These are phyloP conservation scores for Epichloe baconii DNA, from an alignment of 2,329 filamentous ascomycete genomes.

Conservation along the genomic window DNA sequence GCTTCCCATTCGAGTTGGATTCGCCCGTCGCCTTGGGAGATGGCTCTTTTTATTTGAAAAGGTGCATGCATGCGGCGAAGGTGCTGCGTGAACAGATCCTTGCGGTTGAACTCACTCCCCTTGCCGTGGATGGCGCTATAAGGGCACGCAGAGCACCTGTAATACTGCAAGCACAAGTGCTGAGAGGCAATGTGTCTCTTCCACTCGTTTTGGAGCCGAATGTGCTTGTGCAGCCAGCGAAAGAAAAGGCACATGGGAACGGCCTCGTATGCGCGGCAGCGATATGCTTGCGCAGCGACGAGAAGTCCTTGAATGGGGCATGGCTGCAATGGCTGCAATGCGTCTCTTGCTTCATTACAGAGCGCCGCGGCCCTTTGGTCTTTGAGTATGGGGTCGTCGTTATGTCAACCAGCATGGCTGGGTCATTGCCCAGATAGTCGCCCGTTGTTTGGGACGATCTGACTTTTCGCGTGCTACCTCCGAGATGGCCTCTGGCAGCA, in stretches of 20 bases:
- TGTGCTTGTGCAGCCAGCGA: slow-evolving; percentile 69
- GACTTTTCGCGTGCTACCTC: slow-evolving; percentile 16
- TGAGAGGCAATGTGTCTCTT: slow-evolving; percentile 88
- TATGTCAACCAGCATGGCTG: slow-evolving; percentile 11
- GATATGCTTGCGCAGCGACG: slow-evolving; percentile 52
- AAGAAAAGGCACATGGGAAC: slow-evolving; percentile 76
- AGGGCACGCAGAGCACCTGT: slow-evolving; percentile 50
- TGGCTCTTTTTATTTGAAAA: slow-evolving; percentile 45
- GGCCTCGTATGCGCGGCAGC: slow-evolving; percentile 56
- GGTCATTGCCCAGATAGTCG: slow-evolving; percentile 16
- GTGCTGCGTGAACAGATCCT: slow-evolving; percentile 92
- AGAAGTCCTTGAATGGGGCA: slow-evolving; percentile 53
- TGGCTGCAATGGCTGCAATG: slow-evolving; percentile 49
- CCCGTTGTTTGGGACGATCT: slow-evolving; percentile 22
- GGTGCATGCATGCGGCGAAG: slow-evolving; percentile 85
- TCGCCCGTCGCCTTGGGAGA: slow-evolving; percentile 44
- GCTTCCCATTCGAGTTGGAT: slow-evolving; percentile 50
- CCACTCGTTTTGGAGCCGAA: slow-evolving; percentile 97
- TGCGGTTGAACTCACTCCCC: slow-evolving; percentile 73
- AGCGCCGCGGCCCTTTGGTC: slow-evolving; percentile 30
- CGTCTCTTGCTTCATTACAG: slow-evolving; percentile 46
- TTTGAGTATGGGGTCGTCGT: slow-evolving; percentile 17
- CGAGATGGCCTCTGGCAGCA: slow-evolving; percentile 25
- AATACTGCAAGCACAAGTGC: slow-evolving; percentile 60
- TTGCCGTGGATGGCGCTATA: slow-evolving; percentile 40